Evolutionary conservation across 495 filamentous ascomycete genomes (phyloP), one percentile per base, ranked within the genome.

Genomic region (Haplographium delicatum): DNA sequence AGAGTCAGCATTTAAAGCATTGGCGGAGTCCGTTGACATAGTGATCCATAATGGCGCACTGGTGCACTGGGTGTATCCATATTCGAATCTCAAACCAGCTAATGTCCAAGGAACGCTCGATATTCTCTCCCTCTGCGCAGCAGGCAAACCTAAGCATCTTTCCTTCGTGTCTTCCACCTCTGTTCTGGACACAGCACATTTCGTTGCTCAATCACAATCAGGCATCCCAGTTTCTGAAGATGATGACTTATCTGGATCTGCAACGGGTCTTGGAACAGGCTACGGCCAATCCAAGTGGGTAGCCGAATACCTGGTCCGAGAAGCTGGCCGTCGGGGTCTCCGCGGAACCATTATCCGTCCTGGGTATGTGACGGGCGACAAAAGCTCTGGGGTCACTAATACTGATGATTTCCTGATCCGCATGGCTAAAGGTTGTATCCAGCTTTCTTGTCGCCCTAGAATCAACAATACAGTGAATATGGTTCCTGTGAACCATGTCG

Each of bases 251-350:
- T 72, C 78, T 49, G 83, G 86, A 11, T 83, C 78, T 51, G 65
- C 76, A 8, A 76, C 70, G 19, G 83, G 82, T 23, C 75, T 91
- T 0, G 72, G 82, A 60, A 95, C 86, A 0, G 93, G 91, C 5
- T 98, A 98, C 60, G 93, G 90, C 6, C 91, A 96, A 67, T 81
- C 76, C 41, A 98, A 98, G 71, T 89, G 86, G 85, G 83, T 81
- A 19, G 70, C 78, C 6, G 91, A 96, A 65, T 84, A 88, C 58
- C 72, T 98, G 11, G 79, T 91, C 40, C 74, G 85, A 15, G 88
- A 86, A 61, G 91, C 91, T 24, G 89, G 90, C 16, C 72, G 67
- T 42, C 70, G 89, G 49, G 93, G 93, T 24, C 73, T 98, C 9
- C 70, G 67, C 11, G 89, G 88, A 20, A 78, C 78, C 1, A 79